These are phyloP conservation scores for Pontederia crassipes DNA, from an alignment of 176 grass and related monocot species.

Conservation along the genomic window DNA sequence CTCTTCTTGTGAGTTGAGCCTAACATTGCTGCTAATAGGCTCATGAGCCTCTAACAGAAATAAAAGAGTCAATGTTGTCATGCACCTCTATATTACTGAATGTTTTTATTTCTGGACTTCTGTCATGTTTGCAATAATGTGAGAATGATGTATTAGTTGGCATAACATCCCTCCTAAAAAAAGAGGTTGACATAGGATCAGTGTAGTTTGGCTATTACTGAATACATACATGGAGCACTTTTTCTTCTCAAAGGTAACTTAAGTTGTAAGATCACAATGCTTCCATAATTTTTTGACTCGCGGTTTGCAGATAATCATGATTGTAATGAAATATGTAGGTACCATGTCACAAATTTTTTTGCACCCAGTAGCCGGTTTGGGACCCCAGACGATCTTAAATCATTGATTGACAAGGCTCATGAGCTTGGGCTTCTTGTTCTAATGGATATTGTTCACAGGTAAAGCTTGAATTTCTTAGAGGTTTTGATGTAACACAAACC, in stretches of 20 bases:
- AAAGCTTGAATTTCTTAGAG: conserved; percentile 4
- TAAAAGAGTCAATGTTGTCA: too few species aligned
- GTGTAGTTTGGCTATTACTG: too few species aligned
- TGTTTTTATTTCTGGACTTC: too few species aligned
- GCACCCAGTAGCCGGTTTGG: conserved; percentile 97
- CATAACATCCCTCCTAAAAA: too few species aligned
- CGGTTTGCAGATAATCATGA: not conserved
- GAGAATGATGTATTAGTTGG: too few species aligned
- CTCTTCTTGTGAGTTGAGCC: too few species aligned
- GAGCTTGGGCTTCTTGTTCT: conserved; percentile 89
- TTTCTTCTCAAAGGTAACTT: not conserved
- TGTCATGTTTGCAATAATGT: too few species aligned
- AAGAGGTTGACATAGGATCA: too few species aligned
- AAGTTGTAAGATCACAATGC: not conserved
- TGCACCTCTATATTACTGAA: too few species aligned
- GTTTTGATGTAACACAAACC: not conserved
- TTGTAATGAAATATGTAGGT: conserved; percentile 32
- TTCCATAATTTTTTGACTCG: not conserved
- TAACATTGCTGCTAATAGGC: too few species aligned
- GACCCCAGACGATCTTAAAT: conserved; percentile 92
- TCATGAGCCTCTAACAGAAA: too few species aligned
- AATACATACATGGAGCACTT: too few species aligned
- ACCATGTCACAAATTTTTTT: conserved; percentile 99
- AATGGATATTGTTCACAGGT: conserved; percentile 99
- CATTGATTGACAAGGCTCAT: conserved; percentile 90